Evolutionary conservation across 2,329 filamentous ascomycete genomes (phyloP).

Genomic region (Cladosporium sp.): DNA sequence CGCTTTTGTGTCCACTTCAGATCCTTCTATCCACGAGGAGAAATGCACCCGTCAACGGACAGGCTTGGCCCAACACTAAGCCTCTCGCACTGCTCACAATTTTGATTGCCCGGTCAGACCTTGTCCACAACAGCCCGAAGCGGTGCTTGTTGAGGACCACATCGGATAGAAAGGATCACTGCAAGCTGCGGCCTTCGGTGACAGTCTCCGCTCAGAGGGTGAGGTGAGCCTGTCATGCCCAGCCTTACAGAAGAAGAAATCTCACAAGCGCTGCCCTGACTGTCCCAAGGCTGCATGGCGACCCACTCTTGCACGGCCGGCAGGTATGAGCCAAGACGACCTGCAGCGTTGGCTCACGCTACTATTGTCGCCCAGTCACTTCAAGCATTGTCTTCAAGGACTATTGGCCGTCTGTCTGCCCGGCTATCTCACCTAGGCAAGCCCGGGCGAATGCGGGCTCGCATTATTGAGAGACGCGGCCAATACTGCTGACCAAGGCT

Average conservation of each 20-base stretch:
- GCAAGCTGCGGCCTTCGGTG: neutral
- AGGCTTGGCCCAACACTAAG: no score
- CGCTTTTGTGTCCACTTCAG: no score
- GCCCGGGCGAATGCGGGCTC: neutral
- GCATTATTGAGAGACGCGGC: neutral
- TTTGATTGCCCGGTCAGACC: no score
- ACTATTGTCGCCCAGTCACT: constrained; percentile 4
- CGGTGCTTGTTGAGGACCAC: neutral
- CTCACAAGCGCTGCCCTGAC: neutral
- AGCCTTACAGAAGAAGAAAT: neutral
- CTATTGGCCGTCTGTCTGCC: neutral
- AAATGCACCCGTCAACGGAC: neutral
- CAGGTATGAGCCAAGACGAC: neutral
- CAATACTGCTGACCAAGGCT: constrained; percentile 5
- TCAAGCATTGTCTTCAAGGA: neutral
- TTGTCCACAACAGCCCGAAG: no score
- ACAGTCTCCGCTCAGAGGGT: neutral
- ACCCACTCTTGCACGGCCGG: neutral
- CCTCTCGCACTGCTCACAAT: no score
- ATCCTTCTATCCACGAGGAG: neutral
- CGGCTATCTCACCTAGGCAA: neutral
- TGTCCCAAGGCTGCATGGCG: neutral
- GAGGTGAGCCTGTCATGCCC: neutral
- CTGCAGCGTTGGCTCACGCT: neutral
- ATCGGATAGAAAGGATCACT: neutral